These are phyloP conservation scores for Daedalea quercina DNA, from an alignment of 768 basidiomycete genomes.

Conservation along the genomic window DNA sequence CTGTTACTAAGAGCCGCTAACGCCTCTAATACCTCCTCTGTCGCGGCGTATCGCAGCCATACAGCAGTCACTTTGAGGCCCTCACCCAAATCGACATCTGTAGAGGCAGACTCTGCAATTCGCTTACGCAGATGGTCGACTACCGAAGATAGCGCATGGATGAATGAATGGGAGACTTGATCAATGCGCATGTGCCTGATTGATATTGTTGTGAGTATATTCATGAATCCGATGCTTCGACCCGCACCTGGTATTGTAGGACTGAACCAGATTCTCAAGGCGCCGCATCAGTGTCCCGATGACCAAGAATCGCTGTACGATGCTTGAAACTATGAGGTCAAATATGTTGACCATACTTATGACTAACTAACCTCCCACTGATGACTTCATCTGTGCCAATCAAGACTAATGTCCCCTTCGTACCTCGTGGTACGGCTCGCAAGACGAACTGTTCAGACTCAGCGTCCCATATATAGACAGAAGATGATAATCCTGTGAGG, in stretches of 20 bases:
- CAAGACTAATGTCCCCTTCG: slow-evolving; percentile 35
- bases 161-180: slow-evolving; percentile 54
- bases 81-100: neutral
- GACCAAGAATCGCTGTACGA: slow-evolving; percentile 53
- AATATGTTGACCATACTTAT: neutral
- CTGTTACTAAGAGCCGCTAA: slow-evolving; percentile 53
- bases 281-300: slow-evolving; percentile 67
- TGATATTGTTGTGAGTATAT: neutral
- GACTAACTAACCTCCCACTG: slow-evolving; percentile 42
- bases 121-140: slow-evolving; percentile 39
- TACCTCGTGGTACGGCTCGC: slow-evolving; percentile 27
- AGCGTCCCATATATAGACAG: slow-evolving; percentile 58
- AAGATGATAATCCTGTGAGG: slow-evolving; percentile 62
- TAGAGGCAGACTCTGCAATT: neutral
- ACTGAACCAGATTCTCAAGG: slow-evolving; percentile 46
- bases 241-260: slow-evolving; percentile 44
- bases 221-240: neutral
- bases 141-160: slow-evolving; percentile 54
- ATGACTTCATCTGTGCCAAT: slow-evolving; percentile 52
- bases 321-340: slow-evolving; percentile 27
- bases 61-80: slow-evolving; percentile 11
- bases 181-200: neutral
- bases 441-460: slow-evolving; percentile 50
- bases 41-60: slow-evolving; percentile 19
- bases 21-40: slow-evolving; percentile 26